Percentiles rank a stretch among this genome's conserved stretches.
These are phyloP conservation scores for Tetradesmus lagerheimii DNA, from an alignment of 139 green algal species.

Conservation along the genomic window DNA sequence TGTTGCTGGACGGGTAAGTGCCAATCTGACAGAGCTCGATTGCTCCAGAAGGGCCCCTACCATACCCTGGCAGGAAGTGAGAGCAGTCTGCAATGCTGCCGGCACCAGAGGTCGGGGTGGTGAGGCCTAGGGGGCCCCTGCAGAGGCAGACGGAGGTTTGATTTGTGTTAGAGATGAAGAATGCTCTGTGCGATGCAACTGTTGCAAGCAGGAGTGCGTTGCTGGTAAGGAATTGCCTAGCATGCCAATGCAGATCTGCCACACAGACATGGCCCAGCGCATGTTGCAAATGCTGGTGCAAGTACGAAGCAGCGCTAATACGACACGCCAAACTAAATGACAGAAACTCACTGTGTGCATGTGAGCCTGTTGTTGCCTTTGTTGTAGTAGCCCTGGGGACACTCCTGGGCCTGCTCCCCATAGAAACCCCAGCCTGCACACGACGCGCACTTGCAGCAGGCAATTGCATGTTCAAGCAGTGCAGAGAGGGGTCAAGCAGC, in stretches of 20 bases:
- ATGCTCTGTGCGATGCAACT: too few relatives aligned
- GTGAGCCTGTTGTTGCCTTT: neutral
- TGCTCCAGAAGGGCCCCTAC: neutral
- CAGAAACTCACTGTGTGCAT: neutral
- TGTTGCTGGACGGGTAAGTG: neutral
- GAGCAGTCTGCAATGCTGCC: neutral
- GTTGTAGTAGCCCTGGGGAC: neutral
- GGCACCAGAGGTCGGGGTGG: neutral
- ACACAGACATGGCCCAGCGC: too few relatives aligned
- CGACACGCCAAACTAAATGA: neutral
- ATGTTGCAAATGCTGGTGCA: too few relatives aligned
- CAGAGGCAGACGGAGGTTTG: neutral
- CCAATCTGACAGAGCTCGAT: neutral
- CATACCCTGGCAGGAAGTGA: neutral
- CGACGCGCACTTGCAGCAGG: too few relatives aligned
- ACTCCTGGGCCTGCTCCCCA: neutral
- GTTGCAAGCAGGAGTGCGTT: too few relatives aligned
- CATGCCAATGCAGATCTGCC: too few relatives aligned
- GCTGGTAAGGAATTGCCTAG: too few relatives aligned
- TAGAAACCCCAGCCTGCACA: neutral
- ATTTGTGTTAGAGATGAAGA: too few relatives aligned
- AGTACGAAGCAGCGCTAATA: too few relatives aligned
- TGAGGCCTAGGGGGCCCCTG: neutral
- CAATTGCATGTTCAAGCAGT: too few relatives aligned
- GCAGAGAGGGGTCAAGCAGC: too few relatives aligned